Conservation (phyloP, 225 moss, liverwort and hornwort species). For the Marchantia paleacea region DNA sequence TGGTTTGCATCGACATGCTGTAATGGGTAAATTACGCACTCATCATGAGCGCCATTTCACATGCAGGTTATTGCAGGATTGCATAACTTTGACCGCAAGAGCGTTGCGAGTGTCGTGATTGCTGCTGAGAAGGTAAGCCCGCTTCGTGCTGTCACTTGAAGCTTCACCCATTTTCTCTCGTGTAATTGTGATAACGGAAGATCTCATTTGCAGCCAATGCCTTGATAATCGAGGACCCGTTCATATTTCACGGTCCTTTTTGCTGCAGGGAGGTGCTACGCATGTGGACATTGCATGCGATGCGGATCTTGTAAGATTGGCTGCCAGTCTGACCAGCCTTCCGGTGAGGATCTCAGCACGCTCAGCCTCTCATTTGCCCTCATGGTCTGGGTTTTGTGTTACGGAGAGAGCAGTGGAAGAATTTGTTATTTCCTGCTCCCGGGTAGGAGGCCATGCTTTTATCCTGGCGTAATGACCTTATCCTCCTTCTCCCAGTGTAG, state of each 20-base stretch:
- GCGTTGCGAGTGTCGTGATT: slow-evolving; percentile 68
- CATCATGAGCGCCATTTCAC: neutral
- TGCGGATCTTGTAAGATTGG: slow-evolving; percentile 72
- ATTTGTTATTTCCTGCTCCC: no score
- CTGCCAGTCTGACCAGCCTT: slow-evolving; percentile 60
- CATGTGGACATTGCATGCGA: slow-evolving; percentile 95
- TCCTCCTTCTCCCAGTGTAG: no score
- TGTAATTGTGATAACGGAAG: neutral
- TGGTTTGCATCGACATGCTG: neutral
- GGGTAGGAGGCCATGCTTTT: no score
- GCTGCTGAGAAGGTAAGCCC: slow-evolving; percentile 74
- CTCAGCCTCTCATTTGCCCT: no score
- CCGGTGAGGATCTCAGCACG: slow-evolving; percentile 43
- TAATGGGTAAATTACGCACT: neutral
- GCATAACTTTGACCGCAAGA: slow-evolving; percentile 79
- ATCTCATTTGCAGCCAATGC: neutral
- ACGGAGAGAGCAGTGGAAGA: no score
- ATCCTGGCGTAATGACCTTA: no score
- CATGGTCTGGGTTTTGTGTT: neutral
- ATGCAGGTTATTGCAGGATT: slow-evolving; percentile 84
- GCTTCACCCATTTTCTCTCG: neutral
- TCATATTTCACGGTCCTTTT: neutral
- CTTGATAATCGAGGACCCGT: neutral
- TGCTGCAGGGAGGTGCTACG: slow-evolving; percentile 82
- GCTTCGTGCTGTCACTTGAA: neutral